Evolutionary conservation across 2,329 filamentous ascomycete species (phyloP), one percentile per base, ranked within the genome.

Genomic region (Emmonsia crescens): DNA sequence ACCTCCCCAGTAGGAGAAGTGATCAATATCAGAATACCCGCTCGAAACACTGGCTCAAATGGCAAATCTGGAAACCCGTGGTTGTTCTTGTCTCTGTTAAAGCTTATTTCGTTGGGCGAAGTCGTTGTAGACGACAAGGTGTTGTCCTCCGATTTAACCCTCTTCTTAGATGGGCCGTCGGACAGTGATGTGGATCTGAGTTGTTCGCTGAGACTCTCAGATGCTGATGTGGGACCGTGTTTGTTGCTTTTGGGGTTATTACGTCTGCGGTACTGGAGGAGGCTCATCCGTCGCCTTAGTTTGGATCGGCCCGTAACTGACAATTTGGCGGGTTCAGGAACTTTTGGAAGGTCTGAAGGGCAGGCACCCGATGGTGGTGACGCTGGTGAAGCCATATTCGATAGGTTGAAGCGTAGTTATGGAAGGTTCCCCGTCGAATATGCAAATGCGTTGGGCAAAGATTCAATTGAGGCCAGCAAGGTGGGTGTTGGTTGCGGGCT

Each of bases 1-100:
- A 64, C 61, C 2, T 61, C 60, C 16, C 65, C 65, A 5, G 51
- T 44, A 12, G 63, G 64, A 9, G 64, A 64, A 6, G 65, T 67
- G 27, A 66, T 59, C 33, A 67, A 36, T 16, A 66, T 60, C 52
- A 66, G 46, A 40, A 67, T 67, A 5, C 65, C 65, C 5, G 61
- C 65, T 24, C 59, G 49, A 10, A 64, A 61, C 38, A 38, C 29
- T 3, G 64, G 60, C 14, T 66, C 60, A 51, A 57, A 62, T 27
- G 57, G 57, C 46, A 64, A 48, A 42, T 58, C 27, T 10, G 59
- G 48, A 21, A 55, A 54, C 27, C 38, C 48, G 24, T 55, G 14
- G 48, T 46, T 52, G 57, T 33, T 46, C 40, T 46, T 57, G 40
- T 21, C 19, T 33, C 29, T 31, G n/a, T 42, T 38, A 16, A 31